Conservation (phyloP, 169 alveolate genomes). For the Plasmodium berghei region DNA sequence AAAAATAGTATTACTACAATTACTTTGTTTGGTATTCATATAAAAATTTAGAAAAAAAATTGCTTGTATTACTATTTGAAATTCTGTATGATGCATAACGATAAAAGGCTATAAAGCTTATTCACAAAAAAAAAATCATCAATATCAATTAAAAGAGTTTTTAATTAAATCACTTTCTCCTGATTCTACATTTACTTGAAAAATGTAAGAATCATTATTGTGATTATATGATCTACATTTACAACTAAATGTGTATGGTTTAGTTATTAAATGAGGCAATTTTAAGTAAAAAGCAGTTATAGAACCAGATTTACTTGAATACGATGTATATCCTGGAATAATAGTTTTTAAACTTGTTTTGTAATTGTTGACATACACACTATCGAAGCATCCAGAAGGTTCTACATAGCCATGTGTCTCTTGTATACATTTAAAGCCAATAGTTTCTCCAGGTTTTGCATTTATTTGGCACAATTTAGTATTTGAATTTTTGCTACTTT, state of each 20-base stretch:
- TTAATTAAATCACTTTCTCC: constrained; percentile 44
- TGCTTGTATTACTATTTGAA: not conserved
- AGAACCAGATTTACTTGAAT: not conserved
- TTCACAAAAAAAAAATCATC: too few relatives aligned
- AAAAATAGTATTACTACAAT: too few relatives aligned
- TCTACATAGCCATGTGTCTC: constrained; percentile 1
- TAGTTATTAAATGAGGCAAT: constrained; percentile 43
- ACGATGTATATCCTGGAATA: constrained; percentile 56
- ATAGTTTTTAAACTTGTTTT: constrained; percentile 23
- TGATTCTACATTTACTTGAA: constrained; percentile 28
- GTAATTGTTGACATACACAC: constrained; percentile 6
- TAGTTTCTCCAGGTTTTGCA: constrained; percentile 46
- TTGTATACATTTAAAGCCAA: constrained; percentile 37
- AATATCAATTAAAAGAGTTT: not conserved
- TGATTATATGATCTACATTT: constrained; percentile 25
- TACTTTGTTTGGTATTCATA: too few relatives aligned
- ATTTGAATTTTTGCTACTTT: constrained; percentile 7
- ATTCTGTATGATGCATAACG: not conserved
- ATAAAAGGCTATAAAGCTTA: too few relatives aligned
- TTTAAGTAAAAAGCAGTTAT: constrained; percentile 30
- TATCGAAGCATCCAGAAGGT: constrained; percentile 48
- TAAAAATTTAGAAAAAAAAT: too few relatives aligned
- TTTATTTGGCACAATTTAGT: constrained; percentile 15
- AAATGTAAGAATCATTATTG: constrained; percentile 18
- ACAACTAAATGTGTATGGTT: constrained; percentile 35